Percentiles rank a stretch among this genome's conserved stretches.
These are phyloP conservation scores for Caryopteris hybrid DNA, from an alignment of 305 asterid species.

Conservation along the genomic window DNA sequence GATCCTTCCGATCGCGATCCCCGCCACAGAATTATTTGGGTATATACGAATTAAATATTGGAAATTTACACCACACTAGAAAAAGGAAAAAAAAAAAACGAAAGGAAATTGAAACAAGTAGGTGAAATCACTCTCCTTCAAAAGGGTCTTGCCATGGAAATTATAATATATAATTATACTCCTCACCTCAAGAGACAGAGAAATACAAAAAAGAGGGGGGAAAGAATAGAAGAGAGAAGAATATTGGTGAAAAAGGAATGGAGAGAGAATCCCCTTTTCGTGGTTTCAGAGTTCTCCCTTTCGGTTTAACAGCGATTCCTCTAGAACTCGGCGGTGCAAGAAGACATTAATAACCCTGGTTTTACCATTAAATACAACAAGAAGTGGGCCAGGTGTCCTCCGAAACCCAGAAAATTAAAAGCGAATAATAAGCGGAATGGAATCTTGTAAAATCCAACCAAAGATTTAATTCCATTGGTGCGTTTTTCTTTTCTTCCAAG, in stretches of 20 bases:
- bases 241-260: background rate
- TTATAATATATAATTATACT: background rate
- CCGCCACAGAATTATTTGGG: constrained; percentile 17
- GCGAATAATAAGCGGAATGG: too few relatives aligned
- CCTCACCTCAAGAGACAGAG: constrained; percentile 9
- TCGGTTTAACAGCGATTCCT: constrained; percentile 29
- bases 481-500: too few relatives aligned
- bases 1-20: constrained; percentile 30
- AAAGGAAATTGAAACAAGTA: background rate
- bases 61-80: background rate
- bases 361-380: background rate
- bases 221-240: background rate
- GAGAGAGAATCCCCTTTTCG: constrained; percentile 35
- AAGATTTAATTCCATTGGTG: too few relatives aligned
- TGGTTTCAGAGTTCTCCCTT: constrained; percentile 18
- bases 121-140: constrained; percentile 15
- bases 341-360: constrained; percentile 7
- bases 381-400: background rate
- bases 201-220: background rate
- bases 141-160: constrained; percentile 12
- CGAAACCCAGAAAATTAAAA: too few relatives aligned
- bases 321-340: constrained; percentile 1
- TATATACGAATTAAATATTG: background rate
- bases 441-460: too few relatives aligned
- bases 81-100: too few relatives aligned